Conservation (phyloP, 371 early-diverging fungal species). For the Rhizomucor miehei region DNA sequence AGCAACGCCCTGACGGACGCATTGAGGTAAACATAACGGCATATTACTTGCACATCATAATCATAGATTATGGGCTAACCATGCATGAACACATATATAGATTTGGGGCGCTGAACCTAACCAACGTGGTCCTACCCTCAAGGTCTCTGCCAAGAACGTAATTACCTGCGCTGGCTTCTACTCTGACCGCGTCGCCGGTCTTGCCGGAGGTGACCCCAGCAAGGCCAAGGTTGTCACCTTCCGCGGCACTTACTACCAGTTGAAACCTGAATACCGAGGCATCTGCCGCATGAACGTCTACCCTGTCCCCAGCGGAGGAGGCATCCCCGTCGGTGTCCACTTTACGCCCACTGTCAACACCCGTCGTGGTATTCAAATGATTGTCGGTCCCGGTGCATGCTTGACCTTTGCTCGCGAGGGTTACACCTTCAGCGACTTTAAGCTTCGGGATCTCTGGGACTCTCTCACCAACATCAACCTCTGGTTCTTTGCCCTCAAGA, state of each 20-base stretch:
- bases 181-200: constrained; percentile 45
- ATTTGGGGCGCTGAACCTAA: constrained; percentile 46
- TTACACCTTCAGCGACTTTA: constrained; percentile 24
- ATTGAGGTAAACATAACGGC: constrained; percentile 17
- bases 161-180: constrained; percentile 54
- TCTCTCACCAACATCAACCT: constrained; percentile 39
- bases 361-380: constrained; percentile 48
- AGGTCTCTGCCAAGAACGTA: constrained; percentile 46
- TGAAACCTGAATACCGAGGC: constrained; percentile 48
- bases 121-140: constrained; percentile 42
- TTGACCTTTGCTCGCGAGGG: constrained; percentile 50
- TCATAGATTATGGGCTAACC: background rate
- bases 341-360: constrained; percentile 47
- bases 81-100: constrained; percentile 8
- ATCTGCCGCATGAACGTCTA: constrained; percentile 51
- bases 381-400: constrained; percentile 51
- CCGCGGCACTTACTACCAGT: constrained; percentile 49
- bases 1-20: constrained; percentile 35
- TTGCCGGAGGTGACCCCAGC: constrained; percentile 42
- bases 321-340: constrained; percentile 51
- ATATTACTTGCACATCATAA: background rate
- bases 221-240: constrained; percentile 46
- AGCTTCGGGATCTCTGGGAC: constrained; percentile 29
- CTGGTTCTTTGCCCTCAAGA: constrained; percentile 47
- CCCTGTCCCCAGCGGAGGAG: constrained; percentile 50